Percentiles rank a stretch among this genome's conserved stretches.
These are phyloP conservation scores for Pleurotus salmoneostramineus DNA, from an alignment of 768 basidiomycete genomes.

Conservation along the genomic window DNA sequence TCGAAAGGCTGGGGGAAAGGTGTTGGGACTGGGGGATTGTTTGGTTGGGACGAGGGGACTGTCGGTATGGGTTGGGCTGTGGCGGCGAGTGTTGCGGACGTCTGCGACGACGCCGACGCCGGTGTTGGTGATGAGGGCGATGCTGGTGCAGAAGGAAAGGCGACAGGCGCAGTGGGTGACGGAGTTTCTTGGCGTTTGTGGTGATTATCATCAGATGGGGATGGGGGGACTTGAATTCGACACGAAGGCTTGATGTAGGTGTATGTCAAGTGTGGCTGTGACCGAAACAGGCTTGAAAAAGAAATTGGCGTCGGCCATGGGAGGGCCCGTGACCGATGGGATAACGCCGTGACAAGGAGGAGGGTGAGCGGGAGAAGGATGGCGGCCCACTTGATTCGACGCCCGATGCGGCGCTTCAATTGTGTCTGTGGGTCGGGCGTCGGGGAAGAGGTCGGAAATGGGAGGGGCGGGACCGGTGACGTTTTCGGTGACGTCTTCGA, in stretches of 20 bases:
- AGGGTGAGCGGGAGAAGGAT: slow-evolving; percentile 54
- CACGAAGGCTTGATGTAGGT: background rate
- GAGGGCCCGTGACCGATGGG: slow-evolving; percentile 37
- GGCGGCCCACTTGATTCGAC: slow-evolving; percentile 46
- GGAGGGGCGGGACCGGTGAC: background rate
- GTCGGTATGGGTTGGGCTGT: slow-evolving; percentile 19
- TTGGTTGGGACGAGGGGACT: slow-evolving; percentile 46
- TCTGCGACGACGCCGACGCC: slow-evolving; percentile 15
- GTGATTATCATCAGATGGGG: background rate
- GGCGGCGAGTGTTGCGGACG: slow-evolving; percentile 13
- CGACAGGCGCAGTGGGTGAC: slow-evolving; percentile 20
- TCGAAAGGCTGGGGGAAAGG: slow-evolving; percentile 82
- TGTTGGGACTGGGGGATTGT: slow-evolving; percentile 54
- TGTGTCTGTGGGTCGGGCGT: background rate
- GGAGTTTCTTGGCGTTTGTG: slow-evolving; percentile 41
- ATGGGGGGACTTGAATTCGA: background rate
- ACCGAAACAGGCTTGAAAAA: slow-evolving; percentile 9
- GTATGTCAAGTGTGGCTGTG: background rate
- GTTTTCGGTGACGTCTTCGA: slow-evolving; percentile 4
- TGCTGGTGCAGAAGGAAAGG: slow-evolving; percentile 13
- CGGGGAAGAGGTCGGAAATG: background rate
- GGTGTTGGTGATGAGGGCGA: slow-evolving; percentile 13
- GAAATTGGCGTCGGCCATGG: slow-evolving; percentile 22
- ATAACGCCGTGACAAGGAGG: slow-evolving; percentile 45
- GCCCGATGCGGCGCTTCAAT: slow-evolving; percentile 39